A percentile compares a stretch with the other conserved stretches of the same genome.
Evolutionary conservation across 2,329 filamentous ascomycete genomes (phyloP).

Genomic region (Beauveria bassiana): DNA sequence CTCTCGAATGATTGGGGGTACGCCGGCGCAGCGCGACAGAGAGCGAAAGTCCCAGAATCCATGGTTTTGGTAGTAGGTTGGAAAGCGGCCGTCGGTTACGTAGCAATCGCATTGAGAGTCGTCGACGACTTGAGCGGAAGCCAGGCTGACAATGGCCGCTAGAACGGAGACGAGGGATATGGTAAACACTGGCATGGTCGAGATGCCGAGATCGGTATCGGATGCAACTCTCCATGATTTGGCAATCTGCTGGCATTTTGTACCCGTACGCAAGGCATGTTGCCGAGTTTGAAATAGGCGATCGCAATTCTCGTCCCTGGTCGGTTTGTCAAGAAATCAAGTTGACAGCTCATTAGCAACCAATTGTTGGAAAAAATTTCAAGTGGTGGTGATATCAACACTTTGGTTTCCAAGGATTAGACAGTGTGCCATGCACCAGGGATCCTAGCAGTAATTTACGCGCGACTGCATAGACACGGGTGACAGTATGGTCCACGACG

Average conservation of each 20-base stretch:
- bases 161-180: background rate
- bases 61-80: conserved; percentile 20
- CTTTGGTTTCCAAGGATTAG: background rate
- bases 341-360: background rate
- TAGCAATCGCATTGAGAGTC: conserved; percentile 22
- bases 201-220: background rate
- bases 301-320: background rate
- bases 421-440: background rate
- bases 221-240: background rate
- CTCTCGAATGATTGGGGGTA: conserved; percentile 23
- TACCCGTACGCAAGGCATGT: background rate
- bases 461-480: too few species aligned
- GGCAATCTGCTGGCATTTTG: background rate
- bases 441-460: background rate
- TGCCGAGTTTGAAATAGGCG: background rate
- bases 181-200: background rate
- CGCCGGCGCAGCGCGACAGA: conserved; percentile 19
- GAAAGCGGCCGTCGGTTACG: conserved; percentile 18
- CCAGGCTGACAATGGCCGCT: background rate
- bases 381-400: background rate
- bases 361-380: background rate
- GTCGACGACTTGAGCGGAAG: background rate
- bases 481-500: too few species aligned
- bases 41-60: conserved; percentile 26
- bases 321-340: background rate